Percentiles rank a stretch among this genome's conserved stretches.
These are phyloP conservation scores for Phalaenopsis aphrodite DNA, from an alignment of 106 monocot species.

Conservation along the genomic window DNA sequence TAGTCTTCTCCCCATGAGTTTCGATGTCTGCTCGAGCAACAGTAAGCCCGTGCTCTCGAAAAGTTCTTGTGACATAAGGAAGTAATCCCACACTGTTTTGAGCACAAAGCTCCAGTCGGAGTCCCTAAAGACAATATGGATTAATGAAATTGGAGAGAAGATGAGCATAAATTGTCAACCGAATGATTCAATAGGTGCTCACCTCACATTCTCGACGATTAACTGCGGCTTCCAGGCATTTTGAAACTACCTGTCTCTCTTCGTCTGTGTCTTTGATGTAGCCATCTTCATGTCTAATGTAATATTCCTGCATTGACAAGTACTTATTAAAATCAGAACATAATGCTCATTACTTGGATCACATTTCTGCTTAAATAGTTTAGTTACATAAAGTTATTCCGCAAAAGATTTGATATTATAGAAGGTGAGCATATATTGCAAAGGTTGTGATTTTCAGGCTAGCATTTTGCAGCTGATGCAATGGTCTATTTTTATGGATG, in stretches of 20 bases:
- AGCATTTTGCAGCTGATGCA: neutral
- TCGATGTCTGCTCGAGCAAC: constrained; percentile 53
- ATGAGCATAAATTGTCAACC: neutral
- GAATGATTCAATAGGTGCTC: neutral
- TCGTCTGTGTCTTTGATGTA: constrained; percentile 18
- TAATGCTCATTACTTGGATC: neutral
- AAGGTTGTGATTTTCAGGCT: neutral
- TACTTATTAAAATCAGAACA: neutral
- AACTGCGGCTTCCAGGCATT: constrained; percentile 69
- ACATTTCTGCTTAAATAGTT: neutral
- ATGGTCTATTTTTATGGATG: neutral
- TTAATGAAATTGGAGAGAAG: neutral
- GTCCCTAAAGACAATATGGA: constrained; percentile 27
- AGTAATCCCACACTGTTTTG: constrained; percentile 37
- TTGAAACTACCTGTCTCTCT: constrained; percentile 34
- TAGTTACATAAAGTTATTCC: neutral
- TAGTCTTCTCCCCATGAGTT: constrained; percentile 40
- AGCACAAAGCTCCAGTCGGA: constrained; percentile 45
- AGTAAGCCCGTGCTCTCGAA: constrained; percentile 52
- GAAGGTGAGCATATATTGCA: neutral
- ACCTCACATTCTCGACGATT: constrained; percentile 58
- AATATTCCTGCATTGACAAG: constrained; percentile 41
- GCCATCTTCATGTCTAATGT: constrained; percentile 48
- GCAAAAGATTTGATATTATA: neutral
- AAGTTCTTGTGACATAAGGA: constrained; percentile 41